Conservation (phyloP, 768 basidiomycete genomes). For the Clitopilus passeckerianus region DNA sequence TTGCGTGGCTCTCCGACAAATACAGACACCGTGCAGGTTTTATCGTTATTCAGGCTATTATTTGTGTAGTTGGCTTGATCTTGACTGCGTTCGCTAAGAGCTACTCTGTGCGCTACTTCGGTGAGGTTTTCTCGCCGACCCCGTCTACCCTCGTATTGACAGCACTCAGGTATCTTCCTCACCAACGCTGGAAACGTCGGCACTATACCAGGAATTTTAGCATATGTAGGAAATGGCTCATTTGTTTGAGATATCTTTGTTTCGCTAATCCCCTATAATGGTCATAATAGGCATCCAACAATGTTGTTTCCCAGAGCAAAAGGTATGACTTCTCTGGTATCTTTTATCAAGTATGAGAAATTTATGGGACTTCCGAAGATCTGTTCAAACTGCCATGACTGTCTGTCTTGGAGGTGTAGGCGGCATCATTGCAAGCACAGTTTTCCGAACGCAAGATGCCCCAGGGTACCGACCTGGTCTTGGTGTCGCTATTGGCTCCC, state of each 20-base stretch:
- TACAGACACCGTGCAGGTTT: slow-evolving; percentile 36
- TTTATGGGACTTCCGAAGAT: slow-evolving; percentile 10
- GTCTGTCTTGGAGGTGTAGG: slow-evolving; percentile 37
- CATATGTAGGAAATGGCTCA: slow-evolving; percentile 22
- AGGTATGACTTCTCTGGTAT: slow-evolving; percentile 15
- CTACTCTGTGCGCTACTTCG: slow-evolving; percentile 37
- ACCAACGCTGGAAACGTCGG: slow-evolving; percentile 38
- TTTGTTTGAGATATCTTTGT: neutral
- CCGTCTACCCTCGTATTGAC: neutral
- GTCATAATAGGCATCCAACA: slow-evolving; percentile 34
- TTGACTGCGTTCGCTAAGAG: slow-evolving; percentile 32
- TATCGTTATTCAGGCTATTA: slow-evolving; percentile 30
- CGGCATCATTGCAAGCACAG: slow-evolving; percentile 37
- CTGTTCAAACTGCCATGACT: slow-evolving; percentile 32
- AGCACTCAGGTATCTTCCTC: slow-evolving; percentile 33
- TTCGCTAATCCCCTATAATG: neutral
- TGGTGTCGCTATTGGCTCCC: slow-evolving; percentile 33
- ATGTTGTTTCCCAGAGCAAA: slow-evolving; percentile 45
- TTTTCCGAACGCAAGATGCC: slow-evolving; percentile 34
- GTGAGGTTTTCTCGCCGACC: slow-evolving; percentile 15
- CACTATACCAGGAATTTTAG: slow-evolving; percentile 37
- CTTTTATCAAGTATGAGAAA: slow-evolving; percentile 1
- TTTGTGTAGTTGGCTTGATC: slow-evolving; percentile 33
- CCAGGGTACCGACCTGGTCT: slow-evolving; percentile 44
- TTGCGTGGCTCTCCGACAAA: slow-evolving; percentile 43